A percentile compares a stretch with the other conserved stretches of the same genome.
These are phyloP conservation scores for Cryptosporidium tyzzeri DNA, from an alignment of 169 alveolate species.

Conservation along the genomic window DNA sequence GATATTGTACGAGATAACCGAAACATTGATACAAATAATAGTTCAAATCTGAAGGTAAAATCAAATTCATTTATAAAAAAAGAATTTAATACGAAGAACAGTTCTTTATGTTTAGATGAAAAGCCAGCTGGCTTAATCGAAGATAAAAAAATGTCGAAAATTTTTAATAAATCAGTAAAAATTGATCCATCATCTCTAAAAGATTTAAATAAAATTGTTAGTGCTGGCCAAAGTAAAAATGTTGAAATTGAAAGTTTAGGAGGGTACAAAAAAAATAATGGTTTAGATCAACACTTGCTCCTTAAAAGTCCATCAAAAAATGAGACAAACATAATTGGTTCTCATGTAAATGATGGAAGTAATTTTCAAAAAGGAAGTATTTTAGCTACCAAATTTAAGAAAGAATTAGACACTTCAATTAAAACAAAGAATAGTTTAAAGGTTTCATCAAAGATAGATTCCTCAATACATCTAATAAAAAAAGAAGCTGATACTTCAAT, in stretches of 20 bases:
- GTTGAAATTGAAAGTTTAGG: background rate
- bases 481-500: background rate
- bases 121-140: too few relatives aligned
- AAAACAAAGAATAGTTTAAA: background rate
- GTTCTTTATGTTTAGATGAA: background rate
- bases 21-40: background rate
- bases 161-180: background rate
- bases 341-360: background rate
- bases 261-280: background rate
- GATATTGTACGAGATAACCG: background rate
- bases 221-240: too few relatives aligned
- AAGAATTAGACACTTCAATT: background rate
- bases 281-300: too few relatives aligned
- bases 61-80: too few relatives aligned
- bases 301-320: background rate
- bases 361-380: background rate
- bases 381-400: background rate
- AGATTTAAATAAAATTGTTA: too few relatives aligned
- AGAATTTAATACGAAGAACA: too few relatives aligned
- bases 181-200: background rate
- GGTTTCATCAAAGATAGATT: background rate
- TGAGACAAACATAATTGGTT: background rate
- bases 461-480: background rate
- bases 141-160: background rate
- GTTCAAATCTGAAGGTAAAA: background rate